These are phyloP conservation scores for Chlorella variabilis DNA, from an alignment of 163 green algal species.

Conservation along the genomic window DNA sequence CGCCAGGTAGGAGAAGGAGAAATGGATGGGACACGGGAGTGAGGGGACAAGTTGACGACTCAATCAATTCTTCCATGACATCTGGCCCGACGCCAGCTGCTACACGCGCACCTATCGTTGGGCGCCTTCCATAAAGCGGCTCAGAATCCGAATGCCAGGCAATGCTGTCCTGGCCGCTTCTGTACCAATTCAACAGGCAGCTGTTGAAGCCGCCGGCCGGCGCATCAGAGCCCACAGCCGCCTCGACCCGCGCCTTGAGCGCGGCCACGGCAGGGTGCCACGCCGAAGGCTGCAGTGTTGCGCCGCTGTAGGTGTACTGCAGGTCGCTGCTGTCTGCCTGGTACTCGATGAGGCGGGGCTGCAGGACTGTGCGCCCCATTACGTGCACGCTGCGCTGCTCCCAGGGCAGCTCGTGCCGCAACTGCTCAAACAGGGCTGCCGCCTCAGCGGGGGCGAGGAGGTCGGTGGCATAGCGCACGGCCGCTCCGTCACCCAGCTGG, in stretches of 20 bases:
- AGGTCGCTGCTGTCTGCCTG: conserved; percentile 54
- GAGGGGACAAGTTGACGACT: too few relatives aligned
- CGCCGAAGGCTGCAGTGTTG: conserved; percentile 50
- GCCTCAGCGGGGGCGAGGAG: conserved; percentile 2
- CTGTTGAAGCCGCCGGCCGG: conserved; percentile 59
- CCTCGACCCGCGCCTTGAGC: conserved; percentile 53
- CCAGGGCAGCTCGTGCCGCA: conserved; percentile 56
- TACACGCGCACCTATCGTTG: conserved; percentile 55
- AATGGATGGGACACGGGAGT: too few relatives aligned
- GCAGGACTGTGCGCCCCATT: conserved; percentile 58
- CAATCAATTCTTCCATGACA: too few relatives aligned
- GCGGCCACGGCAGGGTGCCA: conserved; percentile 48
- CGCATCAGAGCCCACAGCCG: background rate
- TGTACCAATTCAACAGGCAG: conserved; percentile 77
- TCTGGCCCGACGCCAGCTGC: too few relatives aligned
- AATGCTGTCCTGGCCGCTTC: conserved; percentile 64
- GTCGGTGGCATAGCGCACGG: conserved; percentile 1
- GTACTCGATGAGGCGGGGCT: conserved; percentile 75
- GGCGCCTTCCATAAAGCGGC: conserved; percentile 56
- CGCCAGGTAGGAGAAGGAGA: too few relatives aligned
- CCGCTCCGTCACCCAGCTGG: conserved; percentile 35
- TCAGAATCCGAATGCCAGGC: conserved; percentile 78
- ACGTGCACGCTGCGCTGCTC: conserved; percentile 64
- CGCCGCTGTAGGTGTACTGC: conserved; percentile 72
- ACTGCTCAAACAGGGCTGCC: background rate